Conservation (phyloP, 2,329 filamentous ascomycete species). For the Malbranchea cinnamomea region DNA sequence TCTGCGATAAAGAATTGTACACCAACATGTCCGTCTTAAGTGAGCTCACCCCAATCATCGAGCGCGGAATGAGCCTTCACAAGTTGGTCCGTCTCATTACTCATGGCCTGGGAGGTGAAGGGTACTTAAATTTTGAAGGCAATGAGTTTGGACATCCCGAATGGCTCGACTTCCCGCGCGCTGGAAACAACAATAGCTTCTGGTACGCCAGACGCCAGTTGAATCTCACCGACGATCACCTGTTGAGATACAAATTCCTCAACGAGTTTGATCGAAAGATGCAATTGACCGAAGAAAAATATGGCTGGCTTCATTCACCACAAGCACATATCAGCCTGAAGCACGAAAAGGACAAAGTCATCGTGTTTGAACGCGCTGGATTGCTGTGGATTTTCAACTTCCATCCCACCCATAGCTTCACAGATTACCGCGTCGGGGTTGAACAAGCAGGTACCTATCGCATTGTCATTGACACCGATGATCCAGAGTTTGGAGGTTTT, state of each 20-base stretch:
- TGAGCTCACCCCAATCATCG: constrained; percentile 73
- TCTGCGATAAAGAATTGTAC: constrained; percentile 94
- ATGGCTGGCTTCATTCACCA: constrained; percentile 72
- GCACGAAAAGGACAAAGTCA: constrained; percentile 83
- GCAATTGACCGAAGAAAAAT: constrained; percentile 75
- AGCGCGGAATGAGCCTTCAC: constrained; percentile 81
- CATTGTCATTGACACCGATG: constrained; percentile 72
- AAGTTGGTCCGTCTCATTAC: constrained; percentile 96
- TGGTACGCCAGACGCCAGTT: constrained; percentile 89
- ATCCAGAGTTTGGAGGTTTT: constrained; percentile 62
- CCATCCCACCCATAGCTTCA: constrained; percentile 68
- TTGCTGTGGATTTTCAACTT: constrained; percentile 96
- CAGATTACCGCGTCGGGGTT: constrained; percentile 83
- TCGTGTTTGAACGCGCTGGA: constrained; percentile 87
- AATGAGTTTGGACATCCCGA: constrained; percentile 98
- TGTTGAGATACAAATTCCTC: constrained; percentile 79
- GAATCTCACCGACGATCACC: constrained; percentile 72
- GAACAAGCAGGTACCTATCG: constrained; percentile 74
- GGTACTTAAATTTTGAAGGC: constrained; percentile 95
- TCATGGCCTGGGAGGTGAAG: constrained; percentile 81
- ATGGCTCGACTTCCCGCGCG: constrained; percentile 95
- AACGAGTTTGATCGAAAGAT: constrained; percentile 89
- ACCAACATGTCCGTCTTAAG: constrained; percentile 87
- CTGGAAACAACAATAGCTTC: constrained; percentile 83
- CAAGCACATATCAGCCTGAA: constrained; percentile 92